Base-by-base conservation (phyloP, 305 asterid genomes). In the Fraxinus angustifolia region DNA sequence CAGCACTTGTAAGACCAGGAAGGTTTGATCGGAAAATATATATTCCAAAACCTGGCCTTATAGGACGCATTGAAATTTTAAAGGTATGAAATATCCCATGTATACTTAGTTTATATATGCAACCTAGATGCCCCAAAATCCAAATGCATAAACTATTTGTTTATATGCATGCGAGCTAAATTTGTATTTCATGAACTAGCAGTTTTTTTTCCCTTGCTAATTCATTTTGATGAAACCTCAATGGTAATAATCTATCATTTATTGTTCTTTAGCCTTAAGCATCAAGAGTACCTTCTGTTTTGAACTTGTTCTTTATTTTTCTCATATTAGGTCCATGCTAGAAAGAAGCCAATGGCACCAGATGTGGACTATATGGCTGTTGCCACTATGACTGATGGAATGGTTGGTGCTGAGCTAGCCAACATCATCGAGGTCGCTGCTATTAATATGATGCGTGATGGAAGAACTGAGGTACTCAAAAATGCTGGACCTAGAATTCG, bases 351-450 rank as follows among this genome's bases (percentile, higher is more conserved):
- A 73, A 90, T 94, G 92, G 98, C 97, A 82, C 91, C 93, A 68
- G 98, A 94, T 85, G 91, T 94, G 83, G 99, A 96, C 87, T 96
- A 89, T 81, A 80, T 84, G 86, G 98, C 97, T 84, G 97, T 96
- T 87, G 98, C 97, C 73, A 88, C 89, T 83, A 88, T 91, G 93
- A 93, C 98, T 16, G 93, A 91, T 35, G 98, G 98, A 82, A 94
- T 96, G 98, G 98, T 93, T 85, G 98, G 99, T 76, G 98, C 99
- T 1, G 98, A 96, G 94, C 88, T 96, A 78, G 99, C 98, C 79
- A 96, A 96, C 89, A 90, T 96, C 77, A 84, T 96, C 58, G 99
- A 96, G 93, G 93, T 96, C 81, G 97, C 99, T 83, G 99, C 99
- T 80, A 90, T 96, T 62, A 85, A 88, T 83, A 94, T 96, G 98